Evolutionary conservation across 768 basidiomycete species (phyloP).

Genomic region (Coprinopsis cinerea): DNA sequence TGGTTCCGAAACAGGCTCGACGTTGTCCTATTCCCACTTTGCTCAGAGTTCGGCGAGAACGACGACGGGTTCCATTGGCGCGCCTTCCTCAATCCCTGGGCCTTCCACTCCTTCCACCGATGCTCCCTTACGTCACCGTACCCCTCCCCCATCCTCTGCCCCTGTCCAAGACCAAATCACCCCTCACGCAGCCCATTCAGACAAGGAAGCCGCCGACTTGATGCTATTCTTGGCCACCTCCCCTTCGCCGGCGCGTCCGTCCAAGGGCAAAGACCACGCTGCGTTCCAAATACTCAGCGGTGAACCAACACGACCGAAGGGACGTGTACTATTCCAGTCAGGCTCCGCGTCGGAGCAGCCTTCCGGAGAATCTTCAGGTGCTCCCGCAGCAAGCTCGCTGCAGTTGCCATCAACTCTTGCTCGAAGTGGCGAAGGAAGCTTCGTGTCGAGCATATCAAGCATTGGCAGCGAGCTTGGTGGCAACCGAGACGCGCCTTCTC

Average conservation of each 20-base stretch:
- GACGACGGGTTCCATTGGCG: conserved; percentile 26
- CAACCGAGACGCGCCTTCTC: conserved; percentile 11
- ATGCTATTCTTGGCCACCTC: conserved; percentile 84
- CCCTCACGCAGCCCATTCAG: conserved; percentile 48
- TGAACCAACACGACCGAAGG: conserved; percentile 48
- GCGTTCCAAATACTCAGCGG: conserved; percentile 55
- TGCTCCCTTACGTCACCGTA: conserved; percentile 28
- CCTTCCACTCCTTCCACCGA: conserved; percentile 30
- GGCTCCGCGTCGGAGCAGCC: conserved; percentile 20
- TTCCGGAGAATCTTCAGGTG: conserved; percentile 15
- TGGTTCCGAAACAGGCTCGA: conserved; percentile 60
- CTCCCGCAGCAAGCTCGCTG: conserved; percentile 16
- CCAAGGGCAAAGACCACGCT: conserved; percentile 48
- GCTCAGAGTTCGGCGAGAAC: conserved; percentile 63
- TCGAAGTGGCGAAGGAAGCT: conserved; percentile 36
- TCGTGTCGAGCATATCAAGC: conserved; percentile 38
- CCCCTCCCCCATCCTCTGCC: conserved; percentile 29
- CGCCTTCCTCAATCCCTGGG: conserved; percentile 36
- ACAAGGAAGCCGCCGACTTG: conserved; percentile 69
- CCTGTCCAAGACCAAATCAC: conserved; percentile 29
- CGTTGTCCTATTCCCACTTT: conserved; percentile 57
- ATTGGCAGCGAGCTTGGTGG: conserved; percentile 28
- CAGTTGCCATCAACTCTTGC: conserved; percentile 17
- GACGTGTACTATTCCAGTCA: conserved; percentile 66
- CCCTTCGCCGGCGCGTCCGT: conserved; percentile 69